phyloP scores from a whole-genome alignment of 1,139 yeast species.

The Zygoascus hellenicus region DNA sequence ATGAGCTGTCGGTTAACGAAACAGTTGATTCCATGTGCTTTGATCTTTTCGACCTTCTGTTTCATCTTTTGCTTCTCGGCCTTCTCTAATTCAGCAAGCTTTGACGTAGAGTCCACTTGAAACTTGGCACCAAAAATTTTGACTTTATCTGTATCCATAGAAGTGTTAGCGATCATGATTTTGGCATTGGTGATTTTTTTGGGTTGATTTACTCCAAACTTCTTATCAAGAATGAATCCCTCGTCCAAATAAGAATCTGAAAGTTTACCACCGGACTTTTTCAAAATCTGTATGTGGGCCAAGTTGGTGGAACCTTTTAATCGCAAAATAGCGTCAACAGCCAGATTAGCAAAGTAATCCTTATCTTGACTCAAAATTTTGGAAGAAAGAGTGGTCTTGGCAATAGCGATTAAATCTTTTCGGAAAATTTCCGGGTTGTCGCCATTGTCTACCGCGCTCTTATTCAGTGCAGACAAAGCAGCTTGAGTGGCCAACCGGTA shows the following conservation, averaged over 20 bases:
- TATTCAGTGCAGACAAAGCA: slow-evolving; percentile 74
- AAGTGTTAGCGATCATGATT: slow-evolving; percentile 88
- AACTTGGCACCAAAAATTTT: slow-evolving; percentile 97
- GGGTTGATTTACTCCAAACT: slow-evolving; percentile 92
- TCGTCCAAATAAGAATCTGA: slow-evolving; percentile 92
- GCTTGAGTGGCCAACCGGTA: slow-evolving; percentile 81
- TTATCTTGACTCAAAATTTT: slow-evolving; percentile 94
- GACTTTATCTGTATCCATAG: slow-evolving; percentile 96
- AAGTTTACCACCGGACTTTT: slow-evolving; percentile 88
- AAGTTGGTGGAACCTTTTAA: slow-evolving; percentile 91
- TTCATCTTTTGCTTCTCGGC: slow-evolving; percentile 96
- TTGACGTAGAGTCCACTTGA: slow-evolving; percentile 91
- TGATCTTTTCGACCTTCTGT: slow-evolving; percentile 80
- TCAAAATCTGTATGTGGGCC: slow-evolving; percentile 89
- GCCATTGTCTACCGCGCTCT: slow-evolving; percentile 72
- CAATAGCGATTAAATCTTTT: slow-evolving; percentile 75
- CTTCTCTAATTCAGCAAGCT: slow-evolving; percentile 90
- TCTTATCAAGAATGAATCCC: slow-evolving; percentile 87
- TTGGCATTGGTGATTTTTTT: slow-evolving; percentile 76
- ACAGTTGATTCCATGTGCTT: slow-evolving; percentile 74
- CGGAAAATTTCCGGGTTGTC: slow-evolving; percentile 57
- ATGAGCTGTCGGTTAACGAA: slow-evolving; percentile 94
- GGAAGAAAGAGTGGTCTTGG: slow-evolving; percentile 89
- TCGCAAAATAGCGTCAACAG: slow-evolving; percentile 91
- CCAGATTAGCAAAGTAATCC: slow-evolving; percentile 78